Base-by-base conservation (phyloP, 805 yeast species). In the Teunomyces barrocoloradensis region DNA sequence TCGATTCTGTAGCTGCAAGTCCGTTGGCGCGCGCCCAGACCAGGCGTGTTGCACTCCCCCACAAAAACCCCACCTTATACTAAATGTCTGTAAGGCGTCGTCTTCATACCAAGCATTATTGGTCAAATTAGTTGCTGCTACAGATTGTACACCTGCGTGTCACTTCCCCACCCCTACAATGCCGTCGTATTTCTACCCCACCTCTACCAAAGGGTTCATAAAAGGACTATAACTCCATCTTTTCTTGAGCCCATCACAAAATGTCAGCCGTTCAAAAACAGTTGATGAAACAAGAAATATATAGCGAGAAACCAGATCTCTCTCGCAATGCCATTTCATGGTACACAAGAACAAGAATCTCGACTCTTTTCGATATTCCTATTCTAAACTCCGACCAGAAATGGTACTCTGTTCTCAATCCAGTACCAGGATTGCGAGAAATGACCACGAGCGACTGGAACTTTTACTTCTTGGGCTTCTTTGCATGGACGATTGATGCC, bases 401-500 rank as follows among this genome's bases (percentile, higher is more conserved):
- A 15, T 44, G 47, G 47, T 39, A 39, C 25, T 12, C 29, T 10
- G 17, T 39, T 10, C 33, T 53, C 39, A 53, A 53, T 45, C 56
- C 56, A 3, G 25, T 51, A 11, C 54, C 54, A 2, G 51, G 47
- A 5, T 45, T 53, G 37, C 34, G 35, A 27, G 48, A 47, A 34
- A 43, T 53, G 33, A 9, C 47, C 12, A 42, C 47, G 18, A 41
- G 30, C 21, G 53, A 58, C 51, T 56, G 59, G 58, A 50, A 53
- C 49, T 60, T 46, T 33, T 60, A 58, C 42, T 39, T 52, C 10
- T 47, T 57, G 50, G 65, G 61, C 1, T 59, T 58, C 32, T 48
- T 48, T 30, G 61, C 59, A 18, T 60, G 65, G 65, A 56, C 60
- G 1, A 53, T 61, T 52, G 65, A 59, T 44, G 52, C 65, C 9